Conservation (phyloP, 1,284 basidiomycete genomes). For the Ustilago trichophora region DNA sequence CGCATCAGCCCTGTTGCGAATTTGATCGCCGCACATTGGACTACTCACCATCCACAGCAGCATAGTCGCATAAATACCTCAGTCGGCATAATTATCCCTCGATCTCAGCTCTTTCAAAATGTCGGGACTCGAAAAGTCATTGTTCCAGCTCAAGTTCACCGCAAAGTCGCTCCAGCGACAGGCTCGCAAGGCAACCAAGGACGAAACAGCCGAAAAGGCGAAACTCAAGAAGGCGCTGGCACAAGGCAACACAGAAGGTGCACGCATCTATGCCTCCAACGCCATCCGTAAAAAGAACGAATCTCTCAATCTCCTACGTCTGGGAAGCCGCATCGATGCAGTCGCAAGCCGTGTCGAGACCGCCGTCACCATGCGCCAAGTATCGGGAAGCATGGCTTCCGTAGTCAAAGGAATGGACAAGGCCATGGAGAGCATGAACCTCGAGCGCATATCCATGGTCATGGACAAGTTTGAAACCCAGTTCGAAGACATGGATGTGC, state of each 20-base stretch:
- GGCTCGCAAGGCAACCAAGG: constrained; percentile 63
- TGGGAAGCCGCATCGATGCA: constrained; percentile 80
- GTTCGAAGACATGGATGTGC: constrained; percentile 96
- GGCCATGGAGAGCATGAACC: constrained; percentile 99
- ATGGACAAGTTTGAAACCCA: constrained; percentile 99
- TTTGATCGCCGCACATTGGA: no score
- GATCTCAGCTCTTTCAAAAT: constrained; percentile 5
- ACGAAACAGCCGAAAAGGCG: constrained; percentile 62
- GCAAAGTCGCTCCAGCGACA: constrained; percentile 66
- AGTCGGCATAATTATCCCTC: not conserved
- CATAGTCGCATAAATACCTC: not conserved
- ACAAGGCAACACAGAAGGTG: constrained; percentile 96
- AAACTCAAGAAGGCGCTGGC: constrained; percentile 77
- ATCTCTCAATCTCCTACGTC: constrained; percentile 75
- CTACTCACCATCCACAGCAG: no score
- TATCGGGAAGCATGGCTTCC: constrained; percentile 90
- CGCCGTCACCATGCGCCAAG: constrained; percentile 92
- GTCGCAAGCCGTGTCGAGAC: constrained; percentile 97
- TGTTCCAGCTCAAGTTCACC: constrained; percentile 67
- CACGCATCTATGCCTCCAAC: constrained; percentile 98
- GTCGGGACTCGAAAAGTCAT: constrained; percentile 56
- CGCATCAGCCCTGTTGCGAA: no score
- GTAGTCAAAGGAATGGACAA: constrained; percentile 99
- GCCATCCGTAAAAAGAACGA: constrained; percentile 99
- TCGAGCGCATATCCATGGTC: constrained; percentile 93